Evolutionary conservation across 1,284 basidiomycete species (phyloP).

Genomic region (Calocybe gambosa): DNA sequence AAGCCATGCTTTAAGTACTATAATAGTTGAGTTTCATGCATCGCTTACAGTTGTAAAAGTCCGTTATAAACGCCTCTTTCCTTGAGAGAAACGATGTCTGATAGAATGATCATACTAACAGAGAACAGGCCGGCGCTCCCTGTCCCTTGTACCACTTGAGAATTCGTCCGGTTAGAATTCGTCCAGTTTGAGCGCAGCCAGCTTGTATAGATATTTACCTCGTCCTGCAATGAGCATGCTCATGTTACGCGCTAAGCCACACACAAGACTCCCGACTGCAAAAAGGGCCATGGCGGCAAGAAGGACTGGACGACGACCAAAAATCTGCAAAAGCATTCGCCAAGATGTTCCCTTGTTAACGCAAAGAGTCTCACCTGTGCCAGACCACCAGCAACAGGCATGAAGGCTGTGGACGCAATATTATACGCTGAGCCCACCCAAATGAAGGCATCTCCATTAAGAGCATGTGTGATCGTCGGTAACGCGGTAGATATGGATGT

Average conservation of each 20-base stretch:
- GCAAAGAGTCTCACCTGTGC: neutral
- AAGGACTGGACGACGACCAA: conserved; percentile 16
- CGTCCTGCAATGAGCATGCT: neutral
- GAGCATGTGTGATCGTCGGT: conserved; percentile 15
- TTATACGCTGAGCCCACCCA: conserved; percentile 23
- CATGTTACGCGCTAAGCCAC: conserved; percentile 14
- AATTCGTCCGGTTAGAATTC: no score
- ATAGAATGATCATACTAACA: conserved; percentile 32
- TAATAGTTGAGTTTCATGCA: neutral
- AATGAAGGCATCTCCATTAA: conserved; percentile 16
- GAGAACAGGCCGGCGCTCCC: conserved; percentile 37
- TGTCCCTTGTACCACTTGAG: conserved; percentile 18
- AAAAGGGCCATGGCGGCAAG: conserved; percentile 14
- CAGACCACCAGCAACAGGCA: conserved; percentile 18
- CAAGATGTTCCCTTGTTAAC: no score
- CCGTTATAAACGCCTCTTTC: conserved; percentile 28
- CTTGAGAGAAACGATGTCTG: conserved; percentile 35
- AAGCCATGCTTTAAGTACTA: neutral
- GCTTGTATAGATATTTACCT: neutral
- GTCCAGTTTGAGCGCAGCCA: no score
- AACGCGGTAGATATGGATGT: conserved; percentile 14
- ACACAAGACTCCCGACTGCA: conserved; percentile 15
- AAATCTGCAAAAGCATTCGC: conserved; percentile 15
- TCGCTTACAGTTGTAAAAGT: conserved; percentile 18
- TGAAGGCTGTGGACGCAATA: conserved; percentile 19